These are phyloP conservation scores for Phialophora tarda DNA, from an alignment of 2,329 filamentous ascomycete species.

Conservation along the genomic window DNA sequence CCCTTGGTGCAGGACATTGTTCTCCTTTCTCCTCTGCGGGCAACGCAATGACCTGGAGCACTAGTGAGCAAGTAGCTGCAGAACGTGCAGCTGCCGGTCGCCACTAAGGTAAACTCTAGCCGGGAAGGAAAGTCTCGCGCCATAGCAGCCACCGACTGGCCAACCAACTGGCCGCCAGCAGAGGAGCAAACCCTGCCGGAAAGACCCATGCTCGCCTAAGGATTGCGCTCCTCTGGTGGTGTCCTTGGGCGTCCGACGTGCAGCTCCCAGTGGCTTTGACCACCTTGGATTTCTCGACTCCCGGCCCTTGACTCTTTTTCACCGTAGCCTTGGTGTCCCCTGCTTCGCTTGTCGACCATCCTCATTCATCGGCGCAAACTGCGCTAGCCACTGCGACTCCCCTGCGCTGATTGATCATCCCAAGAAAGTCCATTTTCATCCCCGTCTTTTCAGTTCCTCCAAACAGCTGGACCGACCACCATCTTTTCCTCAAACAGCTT, in stretches of 20 bases:
- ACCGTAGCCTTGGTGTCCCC: conserved; percentile 4
- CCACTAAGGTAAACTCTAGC: conserved; percentile 8
- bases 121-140: not conserved
- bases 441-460: conserved; percentile 11
- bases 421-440: conserved; percentile 18
- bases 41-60: not conserved
- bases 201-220: conserved; percentile 13
- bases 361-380: conserved; percentile 14
- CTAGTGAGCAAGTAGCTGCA: not conserved
- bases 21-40: not conserved
- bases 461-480: conserved; percentile 16
- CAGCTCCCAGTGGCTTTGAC: not conserved
- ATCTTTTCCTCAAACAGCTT: conserved; percentile 10
- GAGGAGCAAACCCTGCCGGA: not conserved
- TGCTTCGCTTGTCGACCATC: conserved; percentile 17
- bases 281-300: conserved; percentile 9
- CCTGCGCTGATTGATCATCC: conserved; percentile 11
- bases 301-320: conserved; percentile 8
- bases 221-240: conserved; percentile 9
- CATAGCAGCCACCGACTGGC: not conserved
- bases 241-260: not conserved
- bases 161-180: conserved; percentile 11
- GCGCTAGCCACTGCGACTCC: conserved; percentile 9
- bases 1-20: not conserved
- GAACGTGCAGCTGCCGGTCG: conserved; percentile 2